Percentiles rank a stretch among this genome's conserved stretches.
Evolutionary conservation across 2,329 filamentous ascomycete genomes (phyloP).

Genomic region (Lasiodiplodia gonubiensis): DNA sequence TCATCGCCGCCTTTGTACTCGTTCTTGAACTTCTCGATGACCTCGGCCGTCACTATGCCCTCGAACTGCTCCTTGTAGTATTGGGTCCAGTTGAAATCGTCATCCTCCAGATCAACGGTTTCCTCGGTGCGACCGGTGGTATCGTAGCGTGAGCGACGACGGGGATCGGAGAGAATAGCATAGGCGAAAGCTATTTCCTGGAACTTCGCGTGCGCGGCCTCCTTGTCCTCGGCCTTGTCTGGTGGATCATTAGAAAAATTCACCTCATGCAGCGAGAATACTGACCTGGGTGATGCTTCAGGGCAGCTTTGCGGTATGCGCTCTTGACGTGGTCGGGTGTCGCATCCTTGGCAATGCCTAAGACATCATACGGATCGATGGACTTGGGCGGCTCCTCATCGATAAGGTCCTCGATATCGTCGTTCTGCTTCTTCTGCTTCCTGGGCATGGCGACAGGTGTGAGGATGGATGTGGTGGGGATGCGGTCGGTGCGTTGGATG

Average conservation of each 20-base stretch:
- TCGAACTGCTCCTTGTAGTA: conserved; percentile 88
- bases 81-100: conserved; percentile 83
- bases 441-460: conserved; percentile 23
- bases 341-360: conserved; percentile 73
- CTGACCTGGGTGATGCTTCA: conserved; percentile 77
- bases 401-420: conserved; percentile 55
- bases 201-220: conserved; percentile 78
- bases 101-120: conserved; percentile 70
- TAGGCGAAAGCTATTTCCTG: conserved; percentile 94
- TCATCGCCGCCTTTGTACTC: conserved; percentile 87
- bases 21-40: conserved; percentile 75
- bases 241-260: conserved; percentile 30
- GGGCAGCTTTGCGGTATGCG: conserved; percentile 87
- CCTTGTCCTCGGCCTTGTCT: conserved; percentile 66
- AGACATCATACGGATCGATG: conserved; percentile 77
- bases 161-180: conserved; percentile 83
- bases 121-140: conserved; percentile 87
- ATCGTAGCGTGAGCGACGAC: conserved; percentile 76
- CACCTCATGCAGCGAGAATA: conserved; percentile 29
- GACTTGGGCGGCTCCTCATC: conserved; percentile 69
- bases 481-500: conserved; percentile 1
- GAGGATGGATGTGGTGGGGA: conserved; percentile 12
- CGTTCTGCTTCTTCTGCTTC: conserved; percentile 27
- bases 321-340: conserved; percentile 82
- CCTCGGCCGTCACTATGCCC: conserved; percentile 74